These are phyloP conservation scores for Aspergillus egyptiacus DNA, from an alignment of 495 filamentous ascomycete species.

Conservation along the genomic window DNA sequence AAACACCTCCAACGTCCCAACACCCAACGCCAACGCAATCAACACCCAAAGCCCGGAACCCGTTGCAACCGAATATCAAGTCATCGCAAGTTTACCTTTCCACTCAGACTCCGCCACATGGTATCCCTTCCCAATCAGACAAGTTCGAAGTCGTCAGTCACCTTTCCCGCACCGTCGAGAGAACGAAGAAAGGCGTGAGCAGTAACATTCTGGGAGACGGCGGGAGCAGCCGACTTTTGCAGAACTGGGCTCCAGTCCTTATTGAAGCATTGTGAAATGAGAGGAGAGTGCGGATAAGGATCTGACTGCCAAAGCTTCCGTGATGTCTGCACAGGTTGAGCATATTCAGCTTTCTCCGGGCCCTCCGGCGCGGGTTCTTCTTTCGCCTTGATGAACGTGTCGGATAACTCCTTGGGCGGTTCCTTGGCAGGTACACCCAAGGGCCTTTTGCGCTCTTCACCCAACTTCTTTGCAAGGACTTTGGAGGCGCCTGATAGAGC, in stretches of 20 bases:
- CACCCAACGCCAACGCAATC: no score
- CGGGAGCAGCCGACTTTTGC: conserved; percentile 21
- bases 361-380: background rate
- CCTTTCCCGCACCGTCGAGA: conserved; percentile 22
- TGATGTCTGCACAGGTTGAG: conserved; percentile 6
- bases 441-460: conserved; percentile 4
- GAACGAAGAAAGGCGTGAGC: conserved; percentile 27
- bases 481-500: conserved; percentile 21
- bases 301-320: conserved; percentile 17
- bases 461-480: conserved; percentile 8
- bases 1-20: background rate
- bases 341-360: conserved; percentile 3
- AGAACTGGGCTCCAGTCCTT: conserved; percentile 17
- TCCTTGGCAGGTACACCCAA: background rate
- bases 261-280: conserved; percentile 15
- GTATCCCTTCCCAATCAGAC: background rate
- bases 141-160: conserved; percentile 1
- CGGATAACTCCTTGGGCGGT: background rate
- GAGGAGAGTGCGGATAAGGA: conserved; percentile 3
- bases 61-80: background rate
- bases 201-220: conserved; percentile 26
- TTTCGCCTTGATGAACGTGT: background rate
- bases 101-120: background rate
- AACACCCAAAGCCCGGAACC: background rate
- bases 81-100: background rate